Base-by-base conservation (phyloP, 2,329 filamentous ascomycete species). In the Fusarium robinianum region DNA sequence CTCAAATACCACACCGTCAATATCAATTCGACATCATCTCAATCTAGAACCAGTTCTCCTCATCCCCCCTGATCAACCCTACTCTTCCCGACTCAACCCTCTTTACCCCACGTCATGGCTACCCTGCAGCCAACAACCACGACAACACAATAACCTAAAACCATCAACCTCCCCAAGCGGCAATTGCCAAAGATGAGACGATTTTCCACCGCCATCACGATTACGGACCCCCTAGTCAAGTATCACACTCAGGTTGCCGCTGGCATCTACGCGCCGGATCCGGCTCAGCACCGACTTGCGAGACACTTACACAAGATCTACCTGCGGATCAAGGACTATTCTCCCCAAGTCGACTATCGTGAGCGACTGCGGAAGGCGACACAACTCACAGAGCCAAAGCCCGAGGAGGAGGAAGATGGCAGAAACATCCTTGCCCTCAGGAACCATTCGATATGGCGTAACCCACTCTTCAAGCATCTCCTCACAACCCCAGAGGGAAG, bases 241-340 rank as follows among this genome's bases (percentile, higher is more conserved):
- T 92, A 92, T 66, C 80, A 86, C 45, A 79, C 85, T 15, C 72
- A 90, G 10, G 66, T 92, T 23, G 79, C 84, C 6, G 84, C 83
- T 5, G 81, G 83, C 35, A 68, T 79, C 32, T 87, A 85, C 63
- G 72, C 76, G 32, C 83, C 87, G 7, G 88, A 92, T 66, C 80
- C 80, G 5, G 78, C 84, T 15, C 86, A 90, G 63, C 83, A 89
- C 65, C 79, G 85, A 14, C 73, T 89, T 6, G 88, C 88, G 5
- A 75, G 88, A 26, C 86, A 92, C 66, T 74, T 92, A 2, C 86
- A 88, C 56, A 87, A 88, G 62, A 75, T 92, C 8, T 92, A 94
- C 57, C 72, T 81, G 24, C 77, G 83, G 3, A 72, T 92, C 26
- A 90, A 88, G 62, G 87, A 92, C 65, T 92, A 94, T 67, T 80